Conservation (phyloP, 2,329 filamentous ascomycete genomes). For the Catunica adiposa region DNA sequence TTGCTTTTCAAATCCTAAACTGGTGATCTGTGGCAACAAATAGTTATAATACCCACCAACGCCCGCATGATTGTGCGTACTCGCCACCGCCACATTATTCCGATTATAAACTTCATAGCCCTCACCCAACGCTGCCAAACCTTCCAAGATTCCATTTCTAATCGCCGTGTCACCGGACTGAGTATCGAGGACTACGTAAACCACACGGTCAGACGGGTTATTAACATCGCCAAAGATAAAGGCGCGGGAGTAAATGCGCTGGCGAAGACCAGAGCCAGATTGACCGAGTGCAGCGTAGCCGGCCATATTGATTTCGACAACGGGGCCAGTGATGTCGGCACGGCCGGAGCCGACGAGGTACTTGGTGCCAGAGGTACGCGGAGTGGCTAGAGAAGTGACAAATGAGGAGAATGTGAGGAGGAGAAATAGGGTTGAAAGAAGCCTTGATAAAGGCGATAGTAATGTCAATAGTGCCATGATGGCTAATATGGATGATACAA, state of each 20-base stretch:
- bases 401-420: too few species aligned
- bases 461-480: too few species aligned
- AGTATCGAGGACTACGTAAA: conserved; percentile 78
- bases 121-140: conserved; percentile 38
- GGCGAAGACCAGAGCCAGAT: conserved; percentile 66
- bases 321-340: conserved; percentile 50
- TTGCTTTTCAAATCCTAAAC: conserved; percentile 68
- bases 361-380: background rate
- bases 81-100: conserved; percentile 74
- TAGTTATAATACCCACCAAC: conserved; percentile 93
- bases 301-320: conserved; percentile 81
- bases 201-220: conserved; percentile 53
- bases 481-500: too few species aligned
- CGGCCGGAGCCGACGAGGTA: conserved; percentile 41
- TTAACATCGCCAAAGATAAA: conserved; percentile 66
- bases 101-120: conserved; percentile 58
- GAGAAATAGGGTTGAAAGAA: too few species aligned
- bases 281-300: conserved; percentile 82
- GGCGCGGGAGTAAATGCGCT: conserved; percentile 73
- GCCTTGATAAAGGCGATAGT: too few species aligned
- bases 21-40: conserved; percentile 78
- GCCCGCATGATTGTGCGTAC: conserved; percentile 83
- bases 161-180: conserved; percentile 81
- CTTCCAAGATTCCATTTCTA: conserved; percentile 67
- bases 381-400: too few species aligned